Evolutionary conservation across 2,329 filamentous ascomycete species (phyloP).

Genomic region (Teratosphaeria nubilosa): DNA sequence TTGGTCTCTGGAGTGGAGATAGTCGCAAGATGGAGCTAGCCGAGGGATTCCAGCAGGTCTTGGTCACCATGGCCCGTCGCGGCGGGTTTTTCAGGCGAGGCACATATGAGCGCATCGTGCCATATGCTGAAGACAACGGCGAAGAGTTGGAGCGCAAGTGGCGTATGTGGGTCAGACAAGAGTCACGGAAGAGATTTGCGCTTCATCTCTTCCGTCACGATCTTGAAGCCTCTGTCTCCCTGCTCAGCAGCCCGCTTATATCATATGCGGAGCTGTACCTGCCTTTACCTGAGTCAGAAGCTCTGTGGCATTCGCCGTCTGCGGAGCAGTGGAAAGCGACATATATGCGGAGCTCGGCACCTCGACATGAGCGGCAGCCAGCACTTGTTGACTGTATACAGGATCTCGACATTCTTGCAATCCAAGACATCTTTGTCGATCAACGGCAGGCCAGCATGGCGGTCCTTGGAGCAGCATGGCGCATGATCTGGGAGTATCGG

Average conservation of each 20-base stretch:
- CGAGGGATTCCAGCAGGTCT: conserved; percentile 46
- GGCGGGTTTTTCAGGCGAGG: conserved; percentile 48
- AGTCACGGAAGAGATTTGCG: conserved; percentile 59
- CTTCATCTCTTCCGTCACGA: conserved; percentile 58
- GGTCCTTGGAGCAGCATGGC: conserved; percentile 57
- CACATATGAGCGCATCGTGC: conserved; percentile 34
- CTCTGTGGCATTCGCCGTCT: conserved; percentile 56
- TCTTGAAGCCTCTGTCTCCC: conserved; percentile 56
- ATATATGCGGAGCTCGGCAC: conserved; percentile 37
- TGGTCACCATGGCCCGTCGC: conserved; percentile 45
- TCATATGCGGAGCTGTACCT: conserved; percentile 60
- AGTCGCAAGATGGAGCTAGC: conserved; percentile 50
- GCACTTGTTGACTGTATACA: conserved; percentile 48
- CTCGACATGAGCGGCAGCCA: conserved; percentile 34
- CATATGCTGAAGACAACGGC: conserved; percentile 46
- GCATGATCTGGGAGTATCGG: conserved; percentile 56
- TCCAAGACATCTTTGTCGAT: conserved; percentile 45
- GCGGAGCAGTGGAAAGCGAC: conserved; percentile 55
- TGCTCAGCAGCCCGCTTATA: conserved; percentile 54
- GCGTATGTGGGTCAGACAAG: conserved; percentile 52
- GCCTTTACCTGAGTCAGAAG: conserved; percentile 51
- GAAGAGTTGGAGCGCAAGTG: conserved; percentile 53
- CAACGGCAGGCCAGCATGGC: conserved; percentile 47
- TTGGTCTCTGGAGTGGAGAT: conserved; percentile 50
- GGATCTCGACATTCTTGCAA: conserved; percentile 44